These are phyloP conservation scores for Eutypella sp. DNA, from an alignment of 2,329 filamentous ascomycete genomes.

Conservation along the genomic window DNA sequence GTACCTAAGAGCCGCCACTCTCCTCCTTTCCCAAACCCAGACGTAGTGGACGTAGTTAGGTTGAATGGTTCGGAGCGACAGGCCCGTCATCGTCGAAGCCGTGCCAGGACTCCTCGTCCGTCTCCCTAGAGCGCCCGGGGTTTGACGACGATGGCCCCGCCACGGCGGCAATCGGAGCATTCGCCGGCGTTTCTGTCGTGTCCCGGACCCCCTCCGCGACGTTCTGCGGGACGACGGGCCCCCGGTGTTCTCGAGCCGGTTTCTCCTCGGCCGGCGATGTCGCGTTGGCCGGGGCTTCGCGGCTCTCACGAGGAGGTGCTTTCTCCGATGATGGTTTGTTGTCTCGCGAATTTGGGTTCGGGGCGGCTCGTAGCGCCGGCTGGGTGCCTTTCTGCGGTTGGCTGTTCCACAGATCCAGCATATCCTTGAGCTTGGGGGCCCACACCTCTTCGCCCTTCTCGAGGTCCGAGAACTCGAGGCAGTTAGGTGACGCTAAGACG, in stretches of 20 bases:
- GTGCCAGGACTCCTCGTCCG: constrained; percentile 33
- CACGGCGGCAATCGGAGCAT: neutral
- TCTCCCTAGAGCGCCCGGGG: constrained; percentile 9
- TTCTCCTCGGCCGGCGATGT: constrained; percentile 9
- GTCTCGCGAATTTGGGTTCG: constrained; percentile 1
- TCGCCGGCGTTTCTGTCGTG: neutral
- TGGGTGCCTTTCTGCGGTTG: constrained; percentile 9
- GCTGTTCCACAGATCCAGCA: constrained; percentile 39
- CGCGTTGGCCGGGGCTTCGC: constrained; percentile 1
- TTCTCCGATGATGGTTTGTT: neutral
- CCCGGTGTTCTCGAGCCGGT: constrained; percentile 1
- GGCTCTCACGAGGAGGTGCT: neutral
- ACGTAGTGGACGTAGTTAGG: too few relatives aligned
- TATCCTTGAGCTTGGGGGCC: constrained; percentile 65
- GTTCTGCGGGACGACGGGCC: constrained; percentile 2
- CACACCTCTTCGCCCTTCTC: constrained; percentile 73
- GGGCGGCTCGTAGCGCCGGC: constrained; percentile 11
- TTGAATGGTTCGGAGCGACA: constrained; percentile 4
- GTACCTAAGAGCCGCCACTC: too few relatives aligned
- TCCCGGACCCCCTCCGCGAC: neutral
- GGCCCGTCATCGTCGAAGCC: constrained; percentile 32
- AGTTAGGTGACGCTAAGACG: constrained; percentile 61
- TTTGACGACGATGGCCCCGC: constrained; percentile 11
- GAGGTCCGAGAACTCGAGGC: constrained; percentile 74
- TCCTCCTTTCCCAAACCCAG: too few relatives aligned